phyloP scores from a whole-genome alignment of 306 rosid genomes.

The Dalbergia oliveri region DNA sequence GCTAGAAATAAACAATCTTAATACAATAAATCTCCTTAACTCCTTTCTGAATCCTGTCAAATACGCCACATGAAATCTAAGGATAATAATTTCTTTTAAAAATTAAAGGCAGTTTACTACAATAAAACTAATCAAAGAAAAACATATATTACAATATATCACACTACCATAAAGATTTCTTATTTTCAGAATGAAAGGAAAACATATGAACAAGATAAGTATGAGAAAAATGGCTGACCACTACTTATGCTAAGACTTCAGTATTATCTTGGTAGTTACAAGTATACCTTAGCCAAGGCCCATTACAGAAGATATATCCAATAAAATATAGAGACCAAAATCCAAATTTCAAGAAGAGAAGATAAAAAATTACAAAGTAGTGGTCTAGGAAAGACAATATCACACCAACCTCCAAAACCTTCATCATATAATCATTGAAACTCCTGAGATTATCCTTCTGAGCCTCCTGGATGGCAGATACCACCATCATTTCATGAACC shows the following conservation, averaged over 20 bases:
- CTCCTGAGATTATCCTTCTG: slow-evolving; percentile 95
- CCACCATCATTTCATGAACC: slow-evolving; percentile 99
- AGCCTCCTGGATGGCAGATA: slow-evolving; percentile 95
- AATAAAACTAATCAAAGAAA: too few species aligned
- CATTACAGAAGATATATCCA: slow-evolving; percentile 34
- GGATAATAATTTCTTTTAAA: too few species aligned
- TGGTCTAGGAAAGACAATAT: slow-evolving; percentile 24
- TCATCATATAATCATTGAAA: slow-evolving; percentile 94
- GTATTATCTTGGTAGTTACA: slow-evolving; percentile 9
- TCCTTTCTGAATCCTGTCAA: too few species aligned
- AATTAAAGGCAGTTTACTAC: too few species aligned
- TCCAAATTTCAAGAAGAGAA: slow-evolving; percentile 5
- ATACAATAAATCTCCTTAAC: too few species aligned
- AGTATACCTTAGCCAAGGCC: slow-evolving; percentile 23
- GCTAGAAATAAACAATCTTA: too few species aligned
- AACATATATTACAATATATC: too few species aligned
- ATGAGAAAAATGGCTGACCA: slow-evolving; percentile 3
- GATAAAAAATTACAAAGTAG: slow-evolving; percentile 15
- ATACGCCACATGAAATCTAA: too few species aligned
- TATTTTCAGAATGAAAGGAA: too few species aligned
- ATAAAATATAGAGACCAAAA: slow-evolving; percentile 29
- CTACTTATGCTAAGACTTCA: too few species aligned
- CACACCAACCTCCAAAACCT: slow-evolving; percentile 88
- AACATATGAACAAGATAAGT: background rate
- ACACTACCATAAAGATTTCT: too few species aligned